Conservation (phyloP, 768 basidiomycete genomes). For the Collybiopsis confluens region DNA sequence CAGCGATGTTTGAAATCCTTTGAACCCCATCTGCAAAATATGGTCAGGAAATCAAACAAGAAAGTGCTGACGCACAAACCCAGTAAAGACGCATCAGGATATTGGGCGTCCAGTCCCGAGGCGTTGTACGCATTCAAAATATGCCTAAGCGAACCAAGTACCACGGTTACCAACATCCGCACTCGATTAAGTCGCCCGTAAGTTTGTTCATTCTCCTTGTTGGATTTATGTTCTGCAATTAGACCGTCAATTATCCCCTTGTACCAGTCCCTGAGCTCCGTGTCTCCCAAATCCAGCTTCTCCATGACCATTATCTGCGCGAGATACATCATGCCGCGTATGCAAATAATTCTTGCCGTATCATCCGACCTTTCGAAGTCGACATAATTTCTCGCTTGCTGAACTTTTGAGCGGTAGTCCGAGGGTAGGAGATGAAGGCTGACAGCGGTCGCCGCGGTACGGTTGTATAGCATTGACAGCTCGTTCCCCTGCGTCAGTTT, state of each 20-base stretch:
- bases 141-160: conserved; percentile 54
- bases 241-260: conserved; percentile 53
- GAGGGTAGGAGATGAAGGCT: conserved; percentile 60
- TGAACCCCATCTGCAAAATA: conserved; percentile 52
- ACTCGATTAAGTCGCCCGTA: conserved; percentile 9
- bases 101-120: conserved; percentile 26
- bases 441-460: conserved; percentile 68
- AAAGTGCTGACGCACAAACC: conserved; percentile 40
- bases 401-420: conserved; percentile 48
- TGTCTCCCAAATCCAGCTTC: conserved; percentile 34
- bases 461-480: conserved; percentile 77
- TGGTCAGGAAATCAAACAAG: conserved; percentile 1
- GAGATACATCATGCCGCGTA: conserved; percentile 73
- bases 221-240: conserved; percentile 45
- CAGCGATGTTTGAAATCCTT: conserved; percentile 39
- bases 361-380: conserved; percentile 62
- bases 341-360: conserved; percentile 61
- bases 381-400: conserved; percentile 65
- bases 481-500: conserved; percentile 48
- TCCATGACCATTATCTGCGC: conserved; percentile 58
- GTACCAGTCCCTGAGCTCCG: conserved; percentile 58
- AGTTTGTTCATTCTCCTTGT: conserved; percentile 9
- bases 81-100: conserved; percentile 62
- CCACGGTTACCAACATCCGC: conserved; percentile 37
- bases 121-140: conserved; percentile 39